Evolutionary conservation across 208 protist species (phyloP).

Genomic region (Herpetomonas samuelpessoai): DNA sequence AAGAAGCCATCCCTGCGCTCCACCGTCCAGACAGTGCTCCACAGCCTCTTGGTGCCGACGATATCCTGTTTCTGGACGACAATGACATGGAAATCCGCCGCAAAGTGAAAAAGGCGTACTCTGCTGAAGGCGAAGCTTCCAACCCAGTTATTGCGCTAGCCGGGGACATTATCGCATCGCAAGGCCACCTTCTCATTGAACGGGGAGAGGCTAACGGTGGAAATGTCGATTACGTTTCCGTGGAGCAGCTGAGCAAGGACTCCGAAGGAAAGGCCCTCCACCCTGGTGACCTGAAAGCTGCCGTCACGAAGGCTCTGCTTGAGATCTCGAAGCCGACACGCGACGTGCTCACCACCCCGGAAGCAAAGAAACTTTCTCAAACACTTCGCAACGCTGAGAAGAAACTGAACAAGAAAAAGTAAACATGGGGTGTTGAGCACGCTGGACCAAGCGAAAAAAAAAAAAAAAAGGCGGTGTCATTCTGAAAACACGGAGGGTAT

Average conservation of each 20-base stretch:
- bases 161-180: conserved; percentile 43
- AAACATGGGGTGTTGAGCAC: too few species aligned
- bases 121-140: conserved; percentile 71
- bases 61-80: conserved; percentile 98
- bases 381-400: conserved; percentile 75
- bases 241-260: conserved; percentile 43
- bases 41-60: conserved; percentile 90
- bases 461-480: too few species aligned
- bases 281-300: conserved; percentile 90
- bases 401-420: conserved; percentile 74
- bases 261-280: conserved; percentile 76
- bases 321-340: conserved; percentile 28
- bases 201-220: conserved; percentile 64
- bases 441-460: too few species aligned
- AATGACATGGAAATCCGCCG: conserved; percentile 87
- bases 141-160: conserved; percentile 93
- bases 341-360: conserved; percentile 36
- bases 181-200: conserved; percentile 39
- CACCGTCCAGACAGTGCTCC: conserved; percentile 62
- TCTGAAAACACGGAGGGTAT: too few species aligned
- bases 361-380: conserved; percentile 67
- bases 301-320: conserved; percentile 71
- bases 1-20: conserved; percentile 74
- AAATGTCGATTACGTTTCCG: conserved; percentile 39
- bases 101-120: conserved; percentile 97